Evolutionary conservation across 768 basidiomycete genomes (phyloP).

Genomic region (Rubroboletus pulcherrimus): DNA sequence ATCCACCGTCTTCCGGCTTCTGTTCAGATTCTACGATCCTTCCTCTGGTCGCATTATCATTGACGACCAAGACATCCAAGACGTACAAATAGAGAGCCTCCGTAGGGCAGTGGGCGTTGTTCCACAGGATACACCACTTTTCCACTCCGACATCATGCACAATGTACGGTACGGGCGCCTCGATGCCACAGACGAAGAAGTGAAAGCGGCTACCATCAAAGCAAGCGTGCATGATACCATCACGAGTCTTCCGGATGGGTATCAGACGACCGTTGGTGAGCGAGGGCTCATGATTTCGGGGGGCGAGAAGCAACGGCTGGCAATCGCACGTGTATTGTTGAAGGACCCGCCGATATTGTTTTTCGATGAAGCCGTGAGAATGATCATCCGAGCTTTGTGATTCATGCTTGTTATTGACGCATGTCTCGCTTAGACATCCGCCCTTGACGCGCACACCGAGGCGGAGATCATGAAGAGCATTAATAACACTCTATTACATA

Average conservation of each 20-base stretch:
- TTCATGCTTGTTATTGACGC: conserved; percentile 1
- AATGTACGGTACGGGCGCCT: conserved; percentile 92
- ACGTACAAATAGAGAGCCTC: conserved; percentile 67
- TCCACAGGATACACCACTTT: conserved; percentile 96
- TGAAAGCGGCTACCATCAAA: conserved; percentile 74
- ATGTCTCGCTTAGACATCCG: conserved; percentile 67
- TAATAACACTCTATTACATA: conserved; percentile 70
- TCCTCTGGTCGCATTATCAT: conserved; percentile 73
- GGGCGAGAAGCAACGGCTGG: conserved; percentile 96
- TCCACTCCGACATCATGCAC: conserved; percentile 93
- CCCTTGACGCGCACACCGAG: conserved; percentile 93
- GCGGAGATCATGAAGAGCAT: conserved; percentile 94
- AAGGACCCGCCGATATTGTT: conserved; percentile 96
- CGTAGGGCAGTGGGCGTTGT: conserved; percentile 85
- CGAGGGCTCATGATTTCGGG: conserved; percentile 97
- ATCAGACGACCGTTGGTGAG: conserved; percentile 90
- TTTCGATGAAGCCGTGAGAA: conserved; percentile 94
- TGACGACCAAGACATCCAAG: conserved; percentile 83
- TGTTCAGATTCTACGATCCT: conserved; percentile 94
- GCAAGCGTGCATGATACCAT: conserved; percentile 88
- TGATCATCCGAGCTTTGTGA: background rate
- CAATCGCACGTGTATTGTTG: conserved; percentile 86
- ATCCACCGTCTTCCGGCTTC: conserved; percentile 90
- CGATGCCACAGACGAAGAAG: conserved; percentile 86
- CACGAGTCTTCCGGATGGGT: conserved; percentile 77